Base-by-base conservation (phyloP, 257 asterid genomes). In the Fraxinus americana region DNA sequence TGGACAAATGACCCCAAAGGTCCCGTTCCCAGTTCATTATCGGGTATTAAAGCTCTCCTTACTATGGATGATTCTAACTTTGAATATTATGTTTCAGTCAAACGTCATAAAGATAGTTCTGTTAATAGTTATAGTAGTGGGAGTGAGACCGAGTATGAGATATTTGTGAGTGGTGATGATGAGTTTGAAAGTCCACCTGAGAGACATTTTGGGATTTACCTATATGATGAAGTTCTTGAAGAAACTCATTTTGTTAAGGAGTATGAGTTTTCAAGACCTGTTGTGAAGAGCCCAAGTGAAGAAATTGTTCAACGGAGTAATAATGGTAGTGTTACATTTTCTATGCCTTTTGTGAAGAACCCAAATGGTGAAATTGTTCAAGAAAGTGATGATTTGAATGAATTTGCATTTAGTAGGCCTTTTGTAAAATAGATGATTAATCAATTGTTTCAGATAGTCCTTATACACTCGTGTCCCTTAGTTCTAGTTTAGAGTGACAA, bases 1-100 rank as follows among this genome's bases (percentile, higher is more conserved):
- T 50, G 48, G 86, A 41, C 83, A 80, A 65, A 79, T 78, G 84
- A 57, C 83, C 79, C 84, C 92, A 68, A 83, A 81, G 83, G 87
- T 84, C 34, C 85, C 72, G 70, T 83, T 69, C 67, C 61, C 75
- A 32, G 30, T 21, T 59, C 83, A 35, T 65, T 74, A 11, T 34
- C 94, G 90, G 97, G 97, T 91, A 94, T 94, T 77, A 81, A 94
- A 91, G 98, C 98, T 83, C 98, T 97, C 77, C 77, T 92, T 39
- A 92, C 98, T 84, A 78, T 78, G 67, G 97, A 93, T 86, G 96
- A 92, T 65, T 87, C 94, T 80, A 97, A 94, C 67, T 80, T 81
- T 77, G 97, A 92, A 50, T 83, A 74, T 78, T 88, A 93, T 63
- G 75, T 35, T 78, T 78, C 85, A 4, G 34, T 88, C 25, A 82